phyloP scores from a whole-genome alignment of 2,329 filamentous ascomycete species.

The Claviceps spartinae region DNA sequence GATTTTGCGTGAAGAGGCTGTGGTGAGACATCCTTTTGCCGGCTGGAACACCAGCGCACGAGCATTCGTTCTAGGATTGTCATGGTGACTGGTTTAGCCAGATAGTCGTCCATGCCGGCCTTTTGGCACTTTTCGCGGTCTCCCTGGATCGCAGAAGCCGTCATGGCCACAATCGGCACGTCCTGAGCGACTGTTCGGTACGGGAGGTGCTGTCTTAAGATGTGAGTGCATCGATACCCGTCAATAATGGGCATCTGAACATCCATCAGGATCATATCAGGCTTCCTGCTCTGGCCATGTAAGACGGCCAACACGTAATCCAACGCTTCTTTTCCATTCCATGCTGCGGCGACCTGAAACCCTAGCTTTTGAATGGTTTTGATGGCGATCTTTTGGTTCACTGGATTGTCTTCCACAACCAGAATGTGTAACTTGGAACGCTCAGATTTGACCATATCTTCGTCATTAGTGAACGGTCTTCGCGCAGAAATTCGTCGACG shows the following conservation, averaged over 20 bases:
- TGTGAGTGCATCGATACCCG: constrained; percentile 63
- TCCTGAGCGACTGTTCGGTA: constrained; percentile 46
- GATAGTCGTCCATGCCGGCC: constrained; percentile 65
- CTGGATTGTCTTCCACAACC: constrained; percentile 67
- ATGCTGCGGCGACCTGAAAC: constrained; percentile 56
- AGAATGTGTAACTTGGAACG: constrained; percentile 54
- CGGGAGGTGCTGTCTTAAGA: constrained; percentile 53
- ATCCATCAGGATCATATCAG: constrained; percentile 68
- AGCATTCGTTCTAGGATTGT: constrained; percentile 57
- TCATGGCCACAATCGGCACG: constrained; percentile 72
- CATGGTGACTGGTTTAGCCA: constrained; percentile 60
- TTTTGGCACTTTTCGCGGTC: constrained; percentile 60
- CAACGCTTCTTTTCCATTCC: constrained; percentile 68
- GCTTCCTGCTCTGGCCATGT: constrained; percentile 37
- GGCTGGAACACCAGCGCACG: constrained; percentile 46
- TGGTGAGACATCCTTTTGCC: constrained; percentile 12
- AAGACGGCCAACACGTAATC: constrained; percentile 52
- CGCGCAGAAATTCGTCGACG: constrained; percentile 21
- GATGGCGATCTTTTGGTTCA: constrained; percentile 64
- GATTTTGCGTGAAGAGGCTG: constrained; percentile 19
- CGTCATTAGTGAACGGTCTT: constrained; percentile 24
- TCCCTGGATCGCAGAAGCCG: constrained; percentile 63
- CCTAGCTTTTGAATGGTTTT: constrained; percentile 62
- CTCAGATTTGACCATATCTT: constrained; percentile 40
- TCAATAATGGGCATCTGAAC: constrained; percentile 67